A percentile compares a stretch with the other conserved stretches of the same genome.
These are phyloP conservation scores for Conticribra guillardii DNA, from an alignment of 108 stramenopile species.

Conservation along the genomic window DNA sequence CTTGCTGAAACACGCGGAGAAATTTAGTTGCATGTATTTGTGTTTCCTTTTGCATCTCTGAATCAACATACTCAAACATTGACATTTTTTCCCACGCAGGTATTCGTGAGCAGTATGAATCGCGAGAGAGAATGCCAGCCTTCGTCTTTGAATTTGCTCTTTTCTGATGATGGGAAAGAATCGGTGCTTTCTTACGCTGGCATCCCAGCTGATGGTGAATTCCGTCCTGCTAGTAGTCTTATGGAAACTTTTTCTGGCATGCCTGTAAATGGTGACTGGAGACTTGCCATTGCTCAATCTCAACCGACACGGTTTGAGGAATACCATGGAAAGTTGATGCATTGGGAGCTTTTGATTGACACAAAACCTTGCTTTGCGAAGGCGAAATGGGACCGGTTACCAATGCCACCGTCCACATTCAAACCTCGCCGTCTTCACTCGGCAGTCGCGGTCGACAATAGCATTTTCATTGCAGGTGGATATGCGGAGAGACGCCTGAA, in stretches of 20 bases:
- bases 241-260: conserved; percentile 18
- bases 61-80: too few species aligned
- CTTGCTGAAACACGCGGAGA: too few species aligned
- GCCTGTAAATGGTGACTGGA: conserved; percentile 37
- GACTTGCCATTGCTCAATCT: conserved; percentile 6
- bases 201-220: conserved; percentile 22
- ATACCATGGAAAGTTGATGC: conserved; percentile 7
- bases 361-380: conserved; percentile 18
- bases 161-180: conserved; percentile 34
- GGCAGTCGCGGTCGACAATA: conserved; percentile 30
- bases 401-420: conserved; percentile 15
- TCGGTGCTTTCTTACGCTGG: conserved; percentile 21
- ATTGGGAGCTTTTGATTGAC: conserved; percentile 31
- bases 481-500: conserved; percentile 14
- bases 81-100: too few species aligned
- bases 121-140: conserved; percentile 18
- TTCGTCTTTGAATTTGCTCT: conserved; percentile 10
- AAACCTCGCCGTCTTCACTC: conserved; percentile 29
- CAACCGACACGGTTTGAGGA: background rate
- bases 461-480: conserved; percentile 39
- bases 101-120: conserved; percentile 25
- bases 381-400: conserved; percentile 28
- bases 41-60: too few species aligned
- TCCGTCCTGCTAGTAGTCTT: conserved; percentile 42
- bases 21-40: too few species aligned